phyloP scores from a whole-genome alignment of 139 green algal species.

The Chlorella vulgaris region DNA sequence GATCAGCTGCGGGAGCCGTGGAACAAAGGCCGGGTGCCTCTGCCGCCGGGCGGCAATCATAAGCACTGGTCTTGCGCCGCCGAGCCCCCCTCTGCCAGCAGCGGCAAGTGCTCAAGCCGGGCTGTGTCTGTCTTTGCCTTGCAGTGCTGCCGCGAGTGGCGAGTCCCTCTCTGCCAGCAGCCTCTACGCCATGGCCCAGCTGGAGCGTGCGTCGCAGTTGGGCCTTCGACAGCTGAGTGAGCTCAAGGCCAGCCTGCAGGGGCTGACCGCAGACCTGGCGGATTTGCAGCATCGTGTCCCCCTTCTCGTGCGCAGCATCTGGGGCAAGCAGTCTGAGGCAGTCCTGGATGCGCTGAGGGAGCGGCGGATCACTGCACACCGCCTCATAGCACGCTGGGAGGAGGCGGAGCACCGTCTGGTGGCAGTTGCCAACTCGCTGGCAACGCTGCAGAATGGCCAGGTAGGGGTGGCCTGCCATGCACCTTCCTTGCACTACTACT shows the following conservation, averaged over 20 bases:
- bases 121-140: background rate
- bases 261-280: conserved; percentile 17
- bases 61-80: too few relatives aligned
- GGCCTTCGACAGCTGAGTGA: background rate
- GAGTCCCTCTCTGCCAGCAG: background rate
- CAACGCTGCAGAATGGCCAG: conserved; percentile 3
- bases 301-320: conserved; percentile 33
- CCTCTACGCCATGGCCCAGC: conserved; percentile 41
- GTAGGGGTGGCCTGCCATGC: background rate
- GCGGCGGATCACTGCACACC: background rate
- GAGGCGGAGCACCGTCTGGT: conserved; percentile 45
- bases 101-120: too few relatives aligned
- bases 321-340: conserved; percentile 32
- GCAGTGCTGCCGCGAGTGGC: background rate
- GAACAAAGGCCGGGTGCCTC: too few relatives aligned
- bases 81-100: too few relatives aligned
- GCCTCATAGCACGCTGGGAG: conserved; percentile 29
- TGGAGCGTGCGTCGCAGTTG: conserved; percentile 18
- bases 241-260: background rate
- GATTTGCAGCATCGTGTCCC: conserved; percentile 37
- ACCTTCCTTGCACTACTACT: background rate
- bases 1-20: too few relatives aligned
- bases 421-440: conserved; percentile 45
- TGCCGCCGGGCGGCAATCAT: too few relatives aligned
- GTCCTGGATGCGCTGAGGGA: conserved; percentile 23